A percentile compares a stretch with the other conserved stretches of the same genome.
Conservation (phyloP, 164 flowering plant genomes). For the Piper betle region DNA sequence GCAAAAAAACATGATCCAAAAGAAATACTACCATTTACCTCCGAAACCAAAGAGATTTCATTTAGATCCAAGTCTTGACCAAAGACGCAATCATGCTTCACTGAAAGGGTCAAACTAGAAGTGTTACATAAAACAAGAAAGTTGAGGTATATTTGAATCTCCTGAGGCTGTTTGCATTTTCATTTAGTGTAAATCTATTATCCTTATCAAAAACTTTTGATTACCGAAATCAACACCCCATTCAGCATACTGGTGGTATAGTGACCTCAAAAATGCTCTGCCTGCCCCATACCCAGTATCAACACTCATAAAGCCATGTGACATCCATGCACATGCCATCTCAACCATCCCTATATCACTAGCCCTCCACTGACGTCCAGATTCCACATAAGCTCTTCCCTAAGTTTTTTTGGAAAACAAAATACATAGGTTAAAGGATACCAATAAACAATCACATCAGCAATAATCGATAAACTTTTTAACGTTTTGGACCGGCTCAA, state of each 20-base stretch:
- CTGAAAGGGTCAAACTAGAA: slow-evolving; percentile 22
- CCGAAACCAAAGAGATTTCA: slow-evolving; percentile 63
- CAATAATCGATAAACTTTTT: too few species aligned
- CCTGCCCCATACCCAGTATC: slow-evolving; percentile 64
- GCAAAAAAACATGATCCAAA: neutral
- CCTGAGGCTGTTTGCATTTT: neutral
- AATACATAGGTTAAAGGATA: too few species aligned
- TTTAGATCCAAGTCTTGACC: slow-evolving; percentile 67
- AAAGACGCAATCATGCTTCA: slow-evolving; percentile 91
- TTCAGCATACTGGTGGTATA: slow-evolving; percentile 74
- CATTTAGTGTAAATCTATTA: neutral
- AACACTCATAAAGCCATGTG: slow-evolving; percentile 85
- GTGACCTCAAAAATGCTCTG: slow-evolving; percentile 75
- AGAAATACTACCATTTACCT: slow-evolving; percentile 30
- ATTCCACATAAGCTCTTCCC: slow-evolving; percentile 55
- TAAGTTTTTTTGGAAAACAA: slow-evolving; percentile 3
- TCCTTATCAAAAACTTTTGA: neutral
- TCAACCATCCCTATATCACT: slow-evolving; percentile 58
- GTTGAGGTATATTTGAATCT: slow-evolving; percentile 14
- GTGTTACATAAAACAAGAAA: slow-evolving; percentile 4
- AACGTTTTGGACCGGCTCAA: too few species aligned
- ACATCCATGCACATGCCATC: slow-evolving; percentile 81
- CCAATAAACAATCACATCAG: neutral
- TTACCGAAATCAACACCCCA: slow-evolving; percentile 98
- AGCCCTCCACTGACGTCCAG: slow-evolving; percentile 59